These are phyloP conservation scores for Cucurbita moschata DNA, from an alignment of 306 rosid species.

Conservation along the genomic window DNA sequence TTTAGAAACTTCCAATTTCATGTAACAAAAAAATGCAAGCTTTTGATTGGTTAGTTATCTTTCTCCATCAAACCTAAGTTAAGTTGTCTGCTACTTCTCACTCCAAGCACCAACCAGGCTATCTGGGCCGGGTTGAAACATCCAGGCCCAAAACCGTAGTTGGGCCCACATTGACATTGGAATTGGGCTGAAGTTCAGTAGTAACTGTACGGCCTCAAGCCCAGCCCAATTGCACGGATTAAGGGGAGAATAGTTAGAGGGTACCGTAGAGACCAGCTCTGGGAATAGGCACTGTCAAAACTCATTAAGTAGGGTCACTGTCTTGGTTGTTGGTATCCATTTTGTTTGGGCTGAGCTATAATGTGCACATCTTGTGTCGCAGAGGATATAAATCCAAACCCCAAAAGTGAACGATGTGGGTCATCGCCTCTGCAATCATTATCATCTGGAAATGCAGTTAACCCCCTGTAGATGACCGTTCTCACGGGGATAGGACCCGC, in stretches of 20 bases:
- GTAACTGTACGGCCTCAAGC: not conserved
- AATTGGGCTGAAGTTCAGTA: not conserved
- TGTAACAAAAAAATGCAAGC: not conserved
- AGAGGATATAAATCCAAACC: slow-evolving; percentile 1
- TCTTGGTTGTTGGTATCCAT: not conserved
- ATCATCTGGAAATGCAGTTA: not conserved
- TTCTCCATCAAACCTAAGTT: not conserved
- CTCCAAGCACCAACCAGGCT: not conserved
- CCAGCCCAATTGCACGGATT: not conserved
- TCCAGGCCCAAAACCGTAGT: not conserved
- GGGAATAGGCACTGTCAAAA: not conserved
- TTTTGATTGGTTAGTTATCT: not conserved
- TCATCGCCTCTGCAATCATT: slow-evolving; percentile 1
- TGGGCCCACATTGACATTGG: not conserved
- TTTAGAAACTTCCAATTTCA: not conserved
- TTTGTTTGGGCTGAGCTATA: not conserved
- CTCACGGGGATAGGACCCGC: too few relatives aligned
- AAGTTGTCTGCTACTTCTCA: not conserved
- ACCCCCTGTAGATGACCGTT: not conserved
- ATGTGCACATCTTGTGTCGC: not conserved
- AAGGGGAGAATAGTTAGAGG: not conserved
- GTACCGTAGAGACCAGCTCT: not conserved
- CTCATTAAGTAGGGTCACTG: not conserved
- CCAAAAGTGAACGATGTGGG: not conserved
- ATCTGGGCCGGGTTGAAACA: not conserved